Evolutionary conservation across 805 yeast genomes (phyloP).

Genomic region (Wickerhamomyces silvicola): DNA sequence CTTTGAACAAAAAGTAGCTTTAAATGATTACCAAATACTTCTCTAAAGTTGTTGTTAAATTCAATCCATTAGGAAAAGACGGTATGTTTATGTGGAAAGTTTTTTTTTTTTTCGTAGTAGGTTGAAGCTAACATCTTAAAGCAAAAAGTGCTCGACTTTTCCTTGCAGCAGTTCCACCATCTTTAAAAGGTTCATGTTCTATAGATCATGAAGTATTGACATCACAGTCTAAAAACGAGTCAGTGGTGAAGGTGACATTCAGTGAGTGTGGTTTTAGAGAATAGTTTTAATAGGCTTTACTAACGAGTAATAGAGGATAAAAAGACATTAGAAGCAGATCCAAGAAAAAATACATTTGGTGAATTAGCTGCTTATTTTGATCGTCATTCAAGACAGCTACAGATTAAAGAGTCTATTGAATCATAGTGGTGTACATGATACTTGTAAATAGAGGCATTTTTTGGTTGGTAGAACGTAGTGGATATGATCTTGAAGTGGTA

Average conservation of each 20-base stretch:
- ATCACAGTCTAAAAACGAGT: slow-evolving; percentile 36
- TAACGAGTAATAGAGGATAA: slow-evolving; percentile 66
- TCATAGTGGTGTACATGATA: slow-evolving; percentile 20
- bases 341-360: slow-evolving; percentile 43
- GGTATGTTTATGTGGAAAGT: slow-evolving; percentile 31
- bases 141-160: slow-evolving; percentile 79
- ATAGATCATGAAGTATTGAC: slow-evolving; percentile 60
- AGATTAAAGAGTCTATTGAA: slow-evolving; percentile 64
- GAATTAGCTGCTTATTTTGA: slow-evolving; percentile 69
- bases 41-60: slow-evolving; percentile 65
- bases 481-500: too few relatives aligned
- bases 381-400: slow-evolving; percentile 73
- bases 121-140: slow-evolving; percentile 7
- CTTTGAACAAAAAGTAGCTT: too few relatives aligned
- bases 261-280: slow-evolving; percentile 53
- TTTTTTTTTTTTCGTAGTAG: not conserved
- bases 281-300: too few relatives aligned
- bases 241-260: slow-evolving; percentile 69
- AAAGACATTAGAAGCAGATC: slow-evolving; percentile 60
- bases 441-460: too few relatives aligned
- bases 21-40: slow-evolving; percentile 93
- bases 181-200: slow-evolving; percentile 52
- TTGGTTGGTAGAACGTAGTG: too few relatives aligned
- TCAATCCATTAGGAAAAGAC: slow-evolving; percentile 69
- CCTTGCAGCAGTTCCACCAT: slow-evolving; percentile 74